Conservation (phyloP, 257 asterid species). For the Vinca minor region DNA sequence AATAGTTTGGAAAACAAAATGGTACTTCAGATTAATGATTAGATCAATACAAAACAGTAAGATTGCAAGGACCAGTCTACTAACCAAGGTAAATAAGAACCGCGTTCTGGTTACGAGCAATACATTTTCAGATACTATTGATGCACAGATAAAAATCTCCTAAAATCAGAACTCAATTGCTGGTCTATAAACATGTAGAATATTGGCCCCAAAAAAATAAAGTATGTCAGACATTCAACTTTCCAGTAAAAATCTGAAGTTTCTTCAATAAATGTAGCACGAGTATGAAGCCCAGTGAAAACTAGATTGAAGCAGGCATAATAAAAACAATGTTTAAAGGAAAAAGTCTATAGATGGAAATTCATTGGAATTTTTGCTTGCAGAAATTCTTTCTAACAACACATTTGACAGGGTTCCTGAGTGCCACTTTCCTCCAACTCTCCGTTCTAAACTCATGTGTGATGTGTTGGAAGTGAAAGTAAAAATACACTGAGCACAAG, state of each 20-base stretch:
- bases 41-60: neutral
- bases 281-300: neutral
- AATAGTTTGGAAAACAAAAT: neutral
- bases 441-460: neutral
- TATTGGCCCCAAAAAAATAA: neutral
- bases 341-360: neutral
- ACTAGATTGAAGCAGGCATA: neutral
- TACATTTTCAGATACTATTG: neutral
- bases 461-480: neutral
- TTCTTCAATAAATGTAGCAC: neutral
- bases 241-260: neutral
- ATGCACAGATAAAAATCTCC: neutral
- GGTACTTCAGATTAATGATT: neutral
- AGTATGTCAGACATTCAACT: neutral
- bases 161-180: neutral
- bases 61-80: neutral
- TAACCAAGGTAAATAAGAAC: neutral
- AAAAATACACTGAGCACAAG: neutral
- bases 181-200: neutral
- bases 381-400: neutral
- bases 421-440: neutral
- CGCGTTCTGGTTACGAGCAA: neutral
- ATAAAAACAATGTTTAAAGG: neutral
- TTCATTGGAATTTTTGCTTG: neutral
- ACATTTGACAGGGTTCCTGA: neutral